Evolutionary conservation across 2,329 filamentous ascomycete species (phyloP), one percentile per base, ranked within the genome.

Genomic region (Paecilomyces niveus): DNA sequence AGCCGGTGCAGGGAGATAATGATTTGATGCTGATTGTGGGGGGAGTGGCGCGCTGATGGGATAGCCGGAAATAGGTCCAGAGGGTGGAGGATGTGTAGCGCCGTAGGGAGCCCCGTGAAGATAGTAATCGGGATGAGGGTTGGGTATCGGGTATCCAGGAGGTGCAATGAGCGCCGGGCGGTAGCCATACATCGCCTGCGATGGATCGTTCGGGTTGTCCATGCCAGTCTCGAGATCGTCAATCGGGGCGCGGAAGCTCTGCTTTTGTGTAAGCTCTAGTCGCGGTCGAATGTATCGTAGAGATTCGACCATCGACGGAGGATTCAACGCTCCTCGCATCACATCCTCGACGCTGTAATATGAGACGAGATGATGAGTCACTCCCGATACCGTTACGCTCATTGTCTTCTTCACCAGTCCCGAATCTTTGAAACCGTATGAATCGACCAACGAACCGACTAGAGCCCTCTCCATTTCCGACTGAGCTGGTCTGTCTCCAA

Each of bases 381-480:
- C 83, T 1, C 88, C 88, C 26, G 87, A 82, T 55, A 88, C 85
- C 2, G 83, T 85, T 45, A 96, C 85, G 65, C 88, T 93, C 74
- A 96, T 92, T 0, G 92, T 96, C 79, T 96, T 96, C 81, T 97
- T 97, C 62, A 96, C 84, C 49, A 97, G 76, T 0, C 92, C 92
- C 1, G 85, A 83, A 13, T 85, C 80, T 68, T 94, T 94, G 81
- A 96, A 96, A 32, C 86, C 85, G 67, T 96, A 96, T 0, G 89
- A 92, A 74, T 96, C 92, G n/a, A 93, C 84, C 11, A 96, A 80
- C 0, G 91, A 95, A 5, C 92, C 92, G 52, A 94, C 86, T 56
- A 92, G 76, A 26, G 83, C 80, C 33, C 85, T 80, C 66, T 87
- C 75, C 26, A 77, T 67, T 58, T 80, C 78, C 4, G 76, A 73